Evolutionary conservation across 176 grass and related monocot species (phyloP).

Genomic region (Paspalum vaginatum): DNA sequence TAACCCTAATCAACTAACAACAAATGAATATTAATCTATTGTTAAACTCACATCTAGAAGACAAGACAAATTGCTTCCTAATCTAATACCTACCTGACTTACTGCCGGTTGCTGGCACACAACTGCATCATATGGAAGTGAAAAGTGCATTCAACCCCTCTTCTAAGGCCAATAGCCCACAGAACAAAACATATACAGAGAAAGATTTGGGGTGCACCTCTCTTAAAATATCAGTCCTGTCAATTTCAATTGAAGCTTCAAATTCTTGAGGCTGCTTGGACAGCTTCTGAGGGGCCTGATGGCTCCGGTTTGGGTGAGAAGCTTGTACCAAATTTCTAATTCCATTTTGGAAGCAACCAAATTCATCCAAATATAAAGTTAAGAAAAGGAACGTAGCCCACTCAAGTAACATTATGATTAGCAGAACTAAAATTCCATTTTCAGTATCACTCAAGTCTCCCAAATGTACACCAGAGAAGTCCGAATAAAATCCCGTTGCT

Average conservation of each 20-base stretch:
- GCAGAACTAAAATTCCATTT: constrained; percentile 53
- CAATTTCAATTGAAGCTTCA: constrained; percentile 53
- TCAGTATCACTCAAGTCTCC: constrained; percentile 43
- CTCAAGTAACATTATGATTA: constrained; percentile 63
- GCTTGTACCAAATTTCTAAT: not conserved
- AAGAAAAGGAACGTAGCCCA: constrained; percentile 51
- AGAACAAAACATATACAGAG: not conserved
- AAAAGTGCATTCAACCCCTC: not conserved
- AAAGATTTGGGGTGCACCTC: constrained; percentile 41
- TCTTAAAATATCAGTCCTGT: constrained; percentile 43
- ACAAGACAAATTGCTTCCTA: not conserved
- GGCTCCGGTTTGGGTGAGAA: constrained; percentile 11
- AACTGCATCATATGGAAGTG: not conserved
- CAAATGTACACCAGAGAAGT: constrained; percentile 54
- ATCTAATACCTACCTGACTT: not conserved
- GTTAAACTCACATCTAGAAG: not conserved
- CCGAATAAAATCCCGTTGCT: constrained; percentile 19
- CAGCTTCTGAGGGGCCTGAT: constrained; percentile 1
- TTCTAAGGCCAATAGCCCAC: not conserved
- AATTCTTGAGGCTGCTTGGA: constrained; percentile 42
- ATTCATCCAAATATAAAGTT: constrained; percentile 56
- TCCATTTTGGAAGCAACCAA: constrained; percentile 43
- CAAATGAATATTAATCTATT: not conserved
- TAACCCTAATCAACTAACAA: not conserved
- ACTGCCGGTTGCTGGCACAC: not conserved